Evolutionary conservation across 495 filamentous ascomycete species (phyloP), one percentile per base, ranked within the genome.

Genomic region (Xylaria telfairii): DNA sequence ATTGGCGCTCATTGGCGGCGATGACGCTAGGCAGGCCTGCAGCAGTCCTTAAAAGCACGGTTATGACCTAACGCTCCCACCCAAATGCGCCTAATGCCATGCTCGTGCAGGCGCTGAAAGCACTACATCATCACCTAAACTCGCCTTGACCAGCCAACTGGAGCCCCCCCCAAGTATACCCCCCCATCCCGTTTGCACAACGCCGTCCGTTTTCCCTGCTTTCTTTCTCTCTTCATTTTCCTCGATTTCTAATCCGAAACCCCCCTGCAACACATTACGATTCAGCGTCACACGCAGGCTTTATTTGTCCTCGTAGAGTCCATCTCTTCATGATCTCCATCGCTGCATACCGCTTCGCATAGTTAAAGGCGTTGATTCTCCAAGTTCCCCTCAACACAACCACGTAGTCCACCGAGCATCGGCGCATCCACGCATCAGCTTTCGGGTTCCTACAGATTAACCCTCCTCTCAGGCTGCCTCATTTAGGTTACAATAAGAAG

Each of bases 161-260:
- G 13, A 46, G 17, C 26, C 26, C 62, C 26, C 62, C 62, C 32
- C 32, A 63, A 56, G 67, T 70, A 54, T 65, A 57, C 54, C 69
- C 44, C 63, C 69, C 54, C 30, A n/a, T 28, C 69, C 63, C 62
- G 12, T n/a, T 17, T 74, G 66, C 68, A 71, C 72, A 69, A 69
- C 72, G 56, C 73, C 74, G 73, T 76, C 70, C 72, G 63, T 72
- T 74, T 72, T 76, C 70, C 76, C 73, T 70, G 68, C 73, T 75
- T 74, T 75, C 69, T 69, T 51, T 39, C 53, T 65, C 72, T 51
- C 61, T 65, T 28, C 63, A 49, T 47, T 73, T 70, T 69, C 65
- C 67, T 61, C 60, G n/a, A 46, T 69, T 69, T 69, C 68, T 46
- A 64, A 68, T 46, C 68, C 65, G 42, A 63, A 63, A 71, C 60